Evolutionary conservation across 179 eudicot genomes (phyloP).

Genomic region (Amaranthus tricolor): DNA sequence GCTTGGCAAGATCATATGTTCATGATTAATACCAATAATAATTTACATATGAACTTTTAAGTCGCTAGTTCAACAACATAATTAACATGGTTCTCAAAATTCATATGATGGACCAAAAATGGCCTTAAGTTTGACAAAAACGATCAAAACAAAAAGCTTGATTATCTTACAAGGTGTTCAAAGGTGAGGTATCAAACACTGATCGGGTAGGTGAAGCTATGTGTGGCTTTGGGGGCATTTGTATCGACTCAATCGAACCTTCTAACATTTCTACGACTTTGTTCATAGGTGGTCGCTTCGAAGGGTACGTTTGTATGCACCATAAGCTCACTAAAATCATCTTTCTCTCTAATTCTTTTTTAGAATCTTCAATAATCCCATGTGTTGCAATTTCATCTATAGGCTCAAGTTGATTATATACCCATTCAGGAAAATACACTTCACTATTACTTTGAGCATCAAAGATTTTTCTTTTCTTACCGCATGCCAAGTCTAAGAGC

Average conservation of each 20-base stretch:
- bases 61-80: background rate
- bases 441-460: slow-evolving; percentile 8
- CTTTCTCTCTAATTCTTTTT: background rate
- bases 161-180: background rate
- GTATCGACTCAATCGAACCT: background rate
- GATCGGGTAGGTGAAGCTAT: background rate
- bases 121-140: background rate
- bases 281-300: slow-evolving; percentile 7
- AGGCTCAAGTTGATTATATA: background rate
- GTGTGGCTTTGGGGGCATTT: background rate
- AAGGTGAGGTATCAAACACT: background rate
- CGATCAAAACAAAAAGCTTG: background rate
- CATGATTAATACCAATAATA: too few species aligned
- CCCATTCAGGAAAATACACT: slow-evolving; percentile 17
- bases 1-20: too few species aligned
- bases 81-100: background rate
- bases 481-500: slow-evolving; percentile 17
- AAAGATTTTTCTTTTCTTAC: background rate
- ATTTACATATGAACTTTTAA: too few species aligned
- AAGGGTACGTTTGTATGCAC: slow-evolving; percentile 9
- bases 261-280: slow-evolving; percentile 15
- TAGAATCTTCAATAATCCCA: too few species aligned
- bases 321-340: slow-evolving; percentile 12
- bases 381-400: background rate
- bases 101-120: background rate